A percentile compares a stretch with the other conserved stretches of the same genome.
These are phyloP conservation scores for Carnegiea gigantea DNA, from an alignment of 179 eudicot genomes.

Conservation along the genomic window DNA sequence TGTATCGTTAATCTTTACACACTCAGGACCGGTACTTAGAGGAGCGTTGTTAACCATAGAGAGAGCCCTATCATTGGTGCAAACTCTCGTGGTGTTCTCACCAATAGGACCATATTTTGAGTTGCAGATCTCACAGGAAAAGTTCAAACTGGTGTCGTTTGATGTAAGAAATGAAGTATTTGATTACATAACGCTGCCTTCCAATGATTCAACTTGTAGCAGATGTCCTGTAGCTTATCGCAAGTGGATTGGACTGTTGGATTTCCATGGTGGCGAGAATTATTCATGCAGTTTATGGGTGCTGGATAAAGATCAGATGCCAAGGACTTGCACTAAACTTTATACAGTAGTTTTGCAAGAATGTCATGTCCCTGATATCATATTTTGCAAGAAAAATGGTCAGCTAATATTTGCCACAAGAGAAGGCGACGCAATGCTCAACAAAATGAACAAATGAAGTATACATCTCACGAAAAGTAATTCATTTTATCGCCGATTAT, in stretches of 20 bases:
- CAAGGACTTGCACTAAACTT: not conserved
- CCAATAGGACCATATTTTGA: not conserved
- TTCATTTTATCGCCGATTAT: too few relatives aligned
- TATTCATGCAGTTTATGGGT: not conserved
- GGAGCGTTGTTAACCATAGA: not conserved
- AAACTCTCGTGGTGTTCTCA: not conserved
- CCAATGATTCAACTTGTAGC: not conserved
- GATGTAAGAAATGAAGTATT: not conserved
- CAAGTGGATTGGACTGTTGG: not conserved
- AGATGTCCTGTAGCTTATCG: not conserved
- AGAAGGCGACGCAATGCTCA: not conserved
- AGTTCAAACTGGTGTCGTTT: not conserved
- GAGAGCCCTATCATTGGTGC: not conserved
- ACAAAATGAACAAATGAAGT: too few relatives aligned
- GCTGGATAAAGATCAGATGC: not conserved
- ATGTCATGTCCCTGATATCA: not conserved
- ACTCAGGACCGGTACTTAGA: not conserved
- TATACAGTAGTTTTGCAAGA: not conserved
- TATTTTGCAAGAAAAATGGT: slow-evolving; percentile 1
- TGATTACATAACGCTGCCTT: not conserved
- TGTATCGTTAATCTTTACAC: not conserved
- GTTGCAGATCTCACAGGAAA: not conserved
- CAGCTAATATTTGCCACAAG: too few relatives aligned
- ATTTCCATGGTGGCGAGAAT: not conserved
- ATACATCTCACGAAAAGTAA: too few relatives aligned